Percentiles rank a stretch among this genome's conserved stretches.
phyloP scores from a whole-genome alignment of 805 yeast species.

The Komagataella ulmi region DNA sequence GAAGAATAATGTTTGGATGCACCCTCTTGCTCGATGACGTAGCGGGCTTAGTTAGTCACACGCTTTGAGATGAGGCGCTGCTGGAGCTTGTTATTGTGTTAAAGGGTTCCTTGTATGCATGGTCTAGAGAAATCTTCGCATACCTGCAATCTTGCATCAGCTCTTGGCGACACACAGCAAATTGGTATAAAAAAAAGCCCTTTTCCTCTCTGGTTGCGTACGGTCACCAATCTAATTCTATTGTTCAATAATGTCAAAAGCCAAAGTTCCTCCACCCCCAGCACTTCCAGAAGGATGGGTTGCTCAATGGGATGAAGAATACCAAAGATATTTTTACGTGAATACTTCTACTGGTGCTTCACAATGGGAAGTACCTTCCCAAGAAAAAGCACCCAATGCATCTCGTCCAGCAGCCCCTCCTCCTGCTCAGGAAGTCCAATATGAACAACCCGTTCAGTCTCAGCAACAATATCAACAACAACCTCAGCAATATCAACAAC shows the following conservation, averaged over 20 bases:
- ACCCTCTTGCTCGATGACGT: too few relatives aligned
- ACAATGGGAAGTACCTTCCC: not conserved
- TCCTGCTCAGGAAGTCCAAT: conserved; percentile 14
- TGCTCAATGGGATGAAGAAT: conserved; percentile 1
- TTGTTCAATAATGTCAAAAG: not conserved
- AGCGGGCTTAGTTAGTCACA: too few relatives aligned
- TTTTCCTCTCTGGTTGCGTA: not conserved
- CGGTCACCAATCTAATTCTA: not conserved
- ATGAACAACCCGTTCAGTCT: not conserved
- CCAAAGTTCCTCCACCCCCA: not conserved
- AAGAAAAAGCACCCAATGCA: not conserved
- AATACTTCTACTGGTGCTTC: not conserved
- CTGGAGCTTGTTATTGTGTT: too few relatives aligned
- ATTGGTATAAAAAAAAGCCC: not conserved
- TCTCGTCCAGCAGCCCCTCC: not conserved
- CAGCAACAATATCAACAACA: not conserved
- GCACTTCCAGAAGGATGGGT: conserved; percentile 2
- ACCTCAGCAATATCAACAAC: not conserved
- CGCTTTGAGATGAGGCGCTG: too few relatives aligned
- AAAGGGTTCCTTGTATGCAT: too few relatives aligned
- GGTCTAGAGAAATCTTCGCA: not conserved
- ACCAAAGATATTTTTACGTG: not conserved
- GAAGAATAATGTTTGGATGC: not conserved
- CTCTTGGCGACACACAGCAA: not conserved
- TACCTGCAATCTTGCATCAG: not conserved